Base-by-base conservation (phyloP, 805 yeast genomes). In the Candida berthetii region DNA sequence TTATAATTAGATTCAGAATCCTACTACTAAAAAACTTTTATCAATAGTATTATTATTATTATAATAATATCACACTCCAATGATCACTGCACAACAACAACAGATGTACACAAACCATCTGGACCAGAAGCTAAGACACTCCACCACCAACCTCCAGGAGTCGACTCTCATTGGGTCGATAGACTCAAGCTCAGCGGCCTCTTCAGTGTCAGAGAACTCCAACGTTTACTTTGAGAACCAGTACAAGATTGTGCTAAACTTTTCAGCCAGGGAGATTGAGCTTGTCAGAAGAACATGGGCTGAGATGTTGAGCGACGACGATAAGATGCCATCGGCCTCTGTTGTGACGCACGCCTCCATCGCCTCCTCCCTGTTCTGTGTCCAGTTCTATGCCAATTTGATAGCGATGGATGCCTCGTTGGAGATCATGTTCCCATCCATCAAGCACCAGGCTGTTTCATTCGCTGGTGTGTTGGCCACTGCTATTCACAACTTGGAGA, bases 391-490 rank as follows among this genome's bases (percentile, higher is more conserved):
- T 61, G 74, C 79, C 40, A 86, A 85, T 54, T 61, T 86, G 39
- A 64, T 85, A 31, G 59, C 75, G 0, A 74, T 77, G 73, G 77
- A 74, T 48, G 80, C 86, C 0, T 65, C 64, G 13, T 66, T 87
- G 46, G 87, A 81, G 49, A 69, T 65, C 32, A 56, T 79, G 54
- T 85, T 83, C 57, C 95, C 95, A 0, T 77, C 85, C 6, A 77
- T 85, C 48, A 74, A 74, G 47, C 89, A 84, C 55, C 95, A 87
- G 62, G 88, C 93, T 1, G 75, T 78, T 14, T 75, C 90, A 7
- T 82, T 86, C 65, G 88, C 91, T 0, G 89, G 90, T 5, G 86
- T 86, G 16, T 59, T 87, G 50, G 74, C 85, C 24, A 70, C 78
- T 35, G 84, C 90, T 2, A 76, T 86, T 44, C 61, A 72, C 24